Evolutionary conservation across 495 filamentous ascomycete species (phyloP), one percentile per base, ranked within the genome.

Genomic region (Daldinia vernicosa): DNA sequence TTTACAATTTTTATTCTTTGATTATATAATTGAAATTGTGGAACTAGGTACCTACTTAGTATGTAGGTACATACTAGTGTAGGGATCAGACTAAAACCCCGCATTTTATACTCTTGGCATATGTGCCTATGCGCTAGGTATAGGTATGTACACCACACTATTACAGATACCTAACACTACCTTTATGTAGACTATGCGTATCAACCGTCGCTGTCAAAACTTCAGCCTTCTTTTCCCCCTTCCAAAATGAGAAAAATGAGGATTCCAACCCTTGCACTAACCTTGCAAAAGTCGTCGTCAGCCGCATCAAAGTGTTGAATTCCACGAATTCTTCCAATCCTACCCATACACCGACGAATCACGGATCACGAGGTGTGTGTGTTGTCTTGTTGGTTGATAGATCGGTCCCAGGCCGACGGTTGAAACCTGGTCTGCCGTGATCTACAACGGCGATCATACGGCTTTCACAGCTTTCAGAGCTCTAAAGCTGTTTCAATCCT

Each of bases 91-190:
- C 65, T 69, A 72, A 72, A 72, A 66, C 70, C 70, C 70, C 70
- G 70, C 70, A 69, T 72, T 72, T 35, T 53, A 54, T 27, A n/a
- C 15, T 60, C 70, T 72, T 72, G 63, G 70, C 70, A 57, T 57
- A 39, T 57, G 32, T 14, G 8, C 40, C 40, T 47, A 47, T n/a
- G n/a, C 32, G 11, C 30, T 45, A 45, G 4, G 40, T 45, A 45
- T 12, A n/a, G n/a, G 2, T 27, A 27, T 27, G 35, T 39, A 19
- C 40, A 45, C n/a, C 9, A 33, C 17, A 47, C 40, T 47, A 22
- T n/a, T 47, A 47, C n/a, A n/a, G n/a, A n/a, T n/a, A n/a, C n/a
- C n/a, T n/a, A n/a, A n/a, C n/a, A n/a, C n/a, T n/a, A n/a, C n/a
- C n/a, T n/a, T 22, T 2, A 3, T 2, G 40, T 45, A 35, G 32